Evolutionary conservation across 441 rosid genomes (phyloP).

Genomic region (Pelargonium myrrhifolium): DNA sequence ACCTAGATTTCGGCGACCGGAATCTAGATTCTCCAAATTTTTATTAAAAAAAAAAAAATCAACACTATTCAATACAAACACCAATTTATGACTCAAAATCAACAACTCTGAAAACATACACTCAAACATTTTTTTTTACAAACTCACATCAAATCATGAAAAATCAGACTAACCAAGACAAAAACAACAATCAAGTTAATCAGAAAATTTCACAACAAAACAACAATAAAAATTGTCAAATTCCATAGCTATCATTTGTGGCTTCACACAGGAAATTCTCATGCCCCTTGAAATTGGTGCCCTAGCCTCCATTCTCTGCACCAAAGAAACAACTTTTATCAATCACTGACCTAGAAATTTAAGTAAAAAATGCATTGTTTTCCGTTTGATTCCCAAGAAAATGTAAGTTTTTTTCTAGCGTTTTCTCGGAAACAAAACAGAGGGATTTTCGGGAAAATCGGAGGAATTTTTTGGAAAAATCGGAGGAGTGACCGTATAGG

Average conservation of each 20-base stretch:
- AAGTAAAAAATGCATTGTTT: neutral
- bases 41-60: too few relatives aligned
- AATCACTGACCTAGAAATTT: neutral
- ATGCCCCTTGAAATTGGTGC: neutral
- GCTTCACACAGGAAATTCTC: neutral
- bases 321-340: neutral
- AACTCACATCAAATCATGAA: too few relatives aligned
- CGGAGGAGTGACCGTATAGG: neutral
- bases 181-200: neutral
- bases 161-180: too few relatives aligned
- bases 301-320: conserved; percentile 4
- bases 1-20: too few relatives aligned
- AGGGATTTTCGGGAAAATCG: neutral
- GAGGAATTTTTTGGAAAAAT: neutral
- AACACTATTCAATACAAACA: too few relatives aligned
- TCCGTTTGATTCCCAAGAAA: neutral
- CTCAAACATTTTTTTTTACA: too few relatives aligned
- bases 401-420: too few relatives aligned
- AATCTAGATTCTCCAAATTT: too few relatives aligned
- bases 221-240: neutral
- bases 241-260: neutral
- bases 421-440: neutral
- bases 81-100: too few relatives aligned
- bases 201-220: neutral
- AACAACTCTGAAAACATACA: too few relatives aligned